Evolutionary conservation across 306 rosid species (phyloP).

Genomic region (Bauhinia variegata): DNA sequence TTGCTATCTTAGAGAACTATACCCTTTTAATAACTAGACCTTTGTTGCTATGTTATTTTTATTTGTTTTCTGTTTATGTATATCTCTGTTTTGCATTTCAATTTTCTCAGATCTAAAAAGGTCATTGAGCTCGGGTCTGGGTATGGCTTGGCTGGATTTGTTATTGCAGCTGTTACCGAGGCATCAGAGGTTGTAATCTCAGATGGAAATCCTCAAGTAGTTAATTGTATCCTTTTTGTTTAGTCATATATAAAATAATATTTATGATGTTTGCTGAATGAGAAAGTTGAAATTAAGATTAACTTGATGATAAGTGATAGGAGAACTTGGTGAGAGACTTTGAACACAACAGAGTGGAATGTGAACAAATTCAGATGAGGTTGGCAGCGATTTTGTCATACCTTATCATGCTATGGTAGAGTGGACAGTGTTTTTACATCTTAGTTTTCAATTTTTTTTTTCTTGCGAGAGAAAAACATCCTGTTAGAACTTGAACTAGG

Average conservation of each 20-base stretch:
- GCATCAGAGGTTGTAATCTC: conserved; percentile 85
- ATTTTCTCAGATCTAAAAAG: conserved; percentile 67
- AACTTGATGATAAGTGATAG: not conserved
- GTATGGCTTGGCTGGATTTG: conserved; percentile 92
- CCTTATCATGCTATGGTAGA: conserved; percentile 6
- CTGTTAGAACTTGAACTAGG: not conserved
- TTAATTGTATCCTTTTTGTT: conserved; percentile 79
- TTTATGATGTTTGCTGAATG: conserved; percentile 5
- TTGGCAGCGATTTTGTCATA: conserved; percentile 10
- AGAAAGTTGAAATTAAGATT: conserved; percentile 8
- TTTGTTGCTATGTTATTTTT: conserved; percentile 23
- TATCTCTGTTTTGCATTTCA: conserved; percentile 21
- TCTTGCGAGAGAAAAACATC: not conserved
- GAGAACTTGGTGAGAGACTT: conserved; percentile 1
- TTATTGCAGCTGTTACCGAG: conserved; percentile 74
- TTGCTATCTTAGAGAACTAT: conserved; percentile 21
- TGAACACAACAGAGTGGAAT: conserved; percentile 2
- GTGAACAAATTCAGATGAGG: conserved; percentile 16
- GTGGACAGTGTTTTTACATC: not conserved
- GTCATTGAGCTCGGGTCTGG: conserved; percentile 96
- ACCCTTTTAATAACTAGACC: conserved; percentile 10
- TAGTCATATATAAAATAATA: conserved; percentile 17
- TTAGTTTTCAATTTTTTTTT: not conserved
- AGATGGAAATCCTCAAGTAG: conserved; percentile 96
- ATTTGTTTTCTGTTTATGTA: conserved; percentile 15